Evolutionary conservation across 1,284 basidiomycete species (phyloP).

Genomic region (Moesziomyces sp.): DNA sequence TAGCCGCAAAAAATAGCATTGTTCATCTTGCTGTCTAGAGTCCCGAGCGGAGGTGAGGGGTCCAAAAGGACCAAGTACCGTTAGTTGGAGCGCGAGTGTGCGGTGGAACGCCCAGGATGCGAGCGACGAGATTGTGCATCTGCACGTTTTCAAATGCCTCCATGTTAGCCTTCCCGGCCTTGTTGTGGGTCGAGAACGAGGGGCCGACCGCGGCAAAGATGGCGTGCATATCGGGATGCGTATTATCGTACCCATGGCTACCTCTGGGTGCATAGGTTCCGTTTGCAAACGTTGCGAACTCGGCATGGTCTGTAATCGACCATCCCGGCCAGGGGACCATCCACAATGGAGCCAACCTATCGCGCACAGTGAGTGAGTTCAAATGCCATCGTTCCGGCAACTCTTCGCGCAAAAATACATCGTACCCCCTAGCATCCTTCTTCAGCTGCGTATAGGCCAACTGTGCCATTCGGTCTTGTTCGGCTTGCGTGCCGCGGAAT

Average conservation of each 20-base stretch:
- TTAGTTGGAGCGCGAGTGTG: constrained; percentile 15
- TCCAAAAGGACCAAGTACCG: constrained; percentile 30
- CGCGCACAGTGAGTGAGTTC: constrained; percentile 4
- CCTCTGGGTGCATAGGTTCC: constrained; percentile 71
- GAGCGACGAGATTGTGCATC: constrained; percentile 83
- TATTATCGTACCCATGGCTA: constrained; percentile 87
- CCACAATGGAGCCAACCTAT: constrained; percentile 31
- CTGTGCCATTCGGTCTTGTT: background rate
- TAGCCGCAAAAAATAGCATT: background rate
- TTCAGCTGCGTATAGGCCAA: constrained; percentile 3
- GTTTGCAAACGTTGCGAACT: constrained; percentile 63
- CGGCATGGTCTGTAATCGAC: constrained; percentile 27
- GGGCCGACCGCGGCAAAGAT: constrained; percentile 90
- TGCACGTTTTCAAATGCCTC: constrained; percentile 84
- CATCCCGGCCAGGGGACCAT: constrained; percentile 41
- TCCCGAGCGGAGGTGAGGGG: constrained; percentile 21
- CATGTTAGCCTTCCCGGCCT: constrained; percentile 59
- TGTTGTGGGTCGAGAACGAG: constrained; percentile 74
- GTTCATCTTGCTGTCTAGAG: constrained; percentile 5
- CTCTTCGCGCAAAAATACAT: constrained; percentile 13
- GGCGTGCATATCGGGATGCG: constrained; percentile 80
- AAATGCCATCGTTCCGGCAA: constrained; percentile 27
- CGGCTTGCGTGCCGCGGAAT: constrained; percentile 9
- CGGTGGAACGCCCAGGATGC: constrained; percentile 76
- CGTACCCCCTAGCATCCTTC: constrained; percentile 6